Conservation (phyloP, 352 stramenopile species). For the Pythium sukuiense region DNA sequence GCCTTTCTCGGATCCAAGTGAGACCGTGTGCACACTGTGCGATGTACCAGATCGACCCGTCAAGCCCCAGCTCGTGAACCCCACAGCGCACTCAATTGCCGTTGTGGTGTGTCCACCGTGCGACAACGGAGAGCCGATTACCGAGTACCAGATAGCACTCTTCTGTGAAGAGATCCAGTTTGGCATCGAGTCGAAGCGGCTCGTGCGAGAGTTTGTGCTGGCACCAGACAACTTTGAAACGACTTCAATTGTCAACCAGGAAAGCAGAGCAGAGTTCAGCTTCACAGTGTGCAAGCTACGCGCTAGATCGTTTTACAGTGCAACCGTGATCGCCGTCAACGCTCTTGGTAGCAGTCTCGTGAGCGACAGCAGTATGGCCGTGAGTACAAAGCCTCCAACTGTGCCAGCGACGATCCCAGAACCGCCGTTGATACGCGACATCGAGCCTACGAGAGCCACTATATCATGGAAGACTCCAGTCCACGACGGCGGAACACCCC, state of each 20-base stretch:
- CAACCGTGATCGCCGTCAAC: constrained; percentile 47
- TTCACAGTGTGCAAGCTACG: constrained; percentile 40
- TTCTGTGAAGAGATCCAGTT: constrained; percentile 62
- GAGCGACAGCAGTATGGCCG: constrained; percentile 39
- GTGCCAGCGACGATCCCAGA: constrained; percentile 37
- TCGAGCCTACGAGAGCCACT: constrained; percentile 47
- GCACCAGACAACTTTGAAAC: constrained; percentile 24
- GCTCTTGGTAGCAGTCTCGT: constrained; percentile 38
- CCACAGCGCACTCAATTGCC: constrained; percentile 42
- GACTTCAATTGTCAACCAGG: neutral
- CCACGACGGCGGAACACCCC: constrained; percentile 54
- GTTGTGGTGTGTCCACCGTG: constrained; percentile 42
- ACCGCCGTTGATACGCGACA: constrained; percentile 29
- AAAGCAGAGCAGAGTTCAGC: neutral
- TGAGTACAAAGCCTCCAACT: constrained; percentile 40
- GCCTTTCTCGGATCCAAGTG: constrained; percentile 40
- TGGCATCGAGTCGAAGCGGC: constrained; percentile 43
- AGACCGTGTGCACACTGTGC: constrained; percentile 36
- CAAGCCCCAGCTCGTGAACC: constrained; percentile 27
- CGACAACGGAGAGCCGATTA: constrained; percentile 53
- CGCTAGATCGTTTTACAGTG: constrained; percentile 47
- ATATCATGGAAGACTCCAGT: constrained; percentile 41
- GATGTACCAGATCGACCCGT: constrained; percentile 47
- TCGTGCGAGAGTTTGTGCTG: constrained; percentile 42
- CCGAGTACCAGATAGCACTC: constrained; percentile 44